Evolutionary conservation across 768 basidiomycete genomes (phyloP), one percentile per base, ranked within the genome.

Genomic region (Mycena galericulata): DNA sequence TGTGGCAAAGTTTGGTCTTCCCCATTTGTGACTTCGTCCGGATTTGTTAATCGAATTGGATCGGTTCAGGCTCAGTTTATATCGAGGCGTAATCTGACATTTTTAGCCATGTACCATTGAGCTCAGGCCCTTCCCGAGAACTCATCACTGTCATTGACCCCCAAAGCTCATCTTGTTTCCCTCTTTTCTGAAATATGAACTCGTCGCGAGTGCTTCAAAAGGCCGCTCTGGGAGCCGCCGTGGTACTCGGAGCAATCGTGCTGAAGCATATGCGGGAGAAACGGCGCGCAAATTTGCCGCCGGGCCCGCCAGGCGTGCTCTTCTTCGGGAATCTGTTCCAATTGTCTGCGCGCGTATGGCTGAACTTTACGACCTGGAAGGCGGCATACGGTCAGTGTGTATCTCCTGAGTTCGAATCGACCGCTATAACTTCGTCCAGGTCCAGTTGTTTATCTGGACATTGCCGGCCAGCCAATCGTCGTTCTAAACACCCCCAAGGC

Each of bases 381-480:
- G 24, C 58, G 22, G n/a, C 56, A 47, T 75, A 71, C 53, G 74
- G 73, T 69, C 38, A 51, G 58, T 36, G 34, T n/a, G n/a, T n/a
- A n/a, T n/a, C n/a, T n/a, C n/a, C n/a, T n/a, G n/a, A n/a, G n/a
- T n/a, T n/a, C n/a, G n/a, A n/a, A n/a, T n/a, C n/a, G n/a, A n/a
- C n/a, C n/a, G n/a, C n/a, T n/a, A n/a, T n/a, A n/a, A n/a, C n/a
- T n/a, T n/a, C n/a, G n/a, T n/a, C n/a, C 55, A 58, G 73, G 74
- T 17, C 75, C 79, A 10, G 78, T 83, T 24, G 62, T 77, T 1
- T 80, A 79, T 53, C 62, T 71, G 0, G 76, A 80, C 51, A 62
- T 84, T 24, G 72, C 81, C 8, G 82, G 82, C 17, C 80, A 83
- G 50, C 77, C 79, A 51, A 77, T 83, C 24, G 27, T 84, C 20